Conservation (phyloP, 2,329 filamentous ascomycete species). For the Ophiocordyceps unilateralis region DNA sequence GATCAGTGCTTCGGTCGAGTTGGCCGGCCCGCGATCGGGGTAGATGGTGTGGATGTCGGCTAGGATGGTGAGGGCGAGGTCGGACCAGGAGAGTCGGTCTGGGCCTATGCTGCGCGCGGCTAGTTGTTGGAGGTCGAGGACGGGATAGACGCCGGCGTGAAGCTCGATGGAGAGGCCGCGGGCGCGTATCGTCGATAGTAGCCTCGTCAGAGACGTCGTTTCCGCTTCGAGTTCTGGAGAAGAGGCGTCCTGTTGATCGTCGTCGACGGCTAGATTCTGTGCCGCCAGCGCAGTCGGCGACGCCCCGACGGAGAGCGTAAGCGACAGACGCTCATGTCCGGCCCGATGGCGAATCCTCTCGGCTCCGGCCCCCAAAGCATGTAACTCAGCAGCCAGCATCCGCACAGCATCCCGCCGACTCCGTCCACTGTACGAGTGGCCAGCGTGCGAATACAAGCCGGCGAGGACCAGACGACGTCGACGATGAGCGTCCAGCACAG, state of each 20-base stretch:
- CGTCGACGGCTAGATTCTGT: conserved; percentile 7
- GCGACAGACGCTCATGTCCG: background rate
- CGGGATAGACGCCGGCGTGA: conserved; percentile 61
- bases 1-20: conserved; percentile 45
- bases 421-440: conserved; percentile 45
- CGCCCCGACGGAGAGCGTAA: conserved; percentile 50
- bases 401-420: conserved; percentile 13
- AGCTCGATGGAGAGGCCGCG: conserved; percentile 40
- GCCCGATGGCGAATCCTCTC: conserved; percentile 7
- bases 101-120: conserved; percentile 44
- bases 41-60: conserved; percentile 58
- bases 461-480: conserved; percentile 23
- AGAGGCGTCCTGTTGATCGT: conserved; percentile 2
- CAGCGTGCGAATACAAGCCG: conserved; percentile 59
- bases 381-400: conserved; percentile 14
- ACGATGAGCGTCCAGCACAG: conserved; percentile 11
- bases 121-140: conserved; percentile 64
- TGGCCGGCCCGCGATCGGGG: conserved; percentile 30
- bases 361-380: conserved; percentile 10
- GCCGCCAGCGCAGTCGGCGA: conserved; percentile 45
- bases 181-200: conserved; percentile 12
- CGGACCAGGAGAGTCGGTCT: conserved; percentile 26
- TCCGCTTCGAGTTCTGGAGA: conserved; percentile 7
- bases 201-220: conserved; percentile 5
- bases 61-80: conserved; percentile 52